A percentile compares a stretch with the other conserved stretches of the same genome.
Conservation (phyloP, 2,329 filamentous ascomycete genomes). For the Dothideomycetes sp. region DNA sequence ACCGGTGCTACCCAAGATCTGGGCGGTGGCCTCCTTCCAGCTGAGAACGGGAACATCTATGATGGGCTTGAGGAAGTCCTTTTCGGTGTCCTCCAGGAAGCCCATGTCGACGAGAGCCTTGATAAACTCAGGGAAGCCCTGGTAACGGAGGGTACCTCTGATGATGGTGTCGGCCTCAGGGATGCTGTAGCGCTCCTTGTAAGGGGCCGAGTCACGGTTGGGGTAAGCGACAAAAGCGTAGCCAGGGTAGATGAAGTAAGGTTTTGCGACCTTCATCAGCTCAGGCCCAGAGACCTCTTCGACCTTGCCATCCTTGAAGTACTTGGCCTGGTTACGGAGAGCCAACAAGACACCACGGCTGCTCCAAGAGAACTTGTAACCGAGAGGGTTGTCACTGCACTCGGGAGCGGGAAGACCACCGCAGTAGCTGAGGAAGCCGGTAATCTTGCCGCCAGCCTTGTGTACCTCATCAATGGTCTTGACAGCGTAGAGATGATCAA, state of each 20-base stretch:
- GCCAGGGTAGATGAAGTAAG: constrained; percentile 82
- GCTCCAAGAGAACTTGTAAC: constrained; percentile 79
- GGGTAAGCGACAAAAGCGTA: constrained; percentile 87
- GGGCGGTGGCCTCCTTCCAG: constrained; percentile 79
- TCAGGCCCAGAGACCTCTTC: constrained; percentile 37
- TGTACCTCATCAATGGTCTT: constrained; percentile 87
- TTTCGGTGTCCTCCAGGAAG: constrained; percentile 67
- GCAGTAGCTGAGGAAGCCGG: constrained; percentile 74
- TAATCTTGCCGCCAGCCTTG: constrained; percentile 74
- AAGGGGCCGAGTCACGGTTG: constrained; percentile 82
- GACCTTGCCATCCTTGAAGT: constrained; percentile 69
- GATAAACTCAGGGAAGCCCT: constrained; percentile 85
- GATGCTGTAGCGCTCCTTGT: constrained; percentile 83
- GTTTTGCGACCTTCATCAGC: constrained; percentile 78
- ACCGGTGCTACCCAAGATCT: constrained; percentile 62
- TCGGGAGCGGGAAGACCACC: constrained; percentile 63
- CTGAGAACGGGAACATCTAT: constrained; percentile 34
- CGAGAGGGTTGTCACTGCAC: constrained; percentile 76
- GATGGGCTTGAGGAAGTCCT: constrained; percentile 55
- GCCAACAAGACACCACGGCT: constrained; percentile 80
- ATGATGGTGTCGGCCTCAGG: constrained; percentile 84
- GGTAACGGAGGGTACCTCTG: constrained; percentile 75
- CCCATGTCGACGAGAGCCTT: constrained; percentile 79
- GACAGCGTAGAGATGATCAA: constrained; percentile 72
- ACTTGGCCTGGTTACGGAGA: constrained; percentile 74